Base-by-base conservation (phyloP, 2,329 filamentous ascomycete species). In the Cytospora piceae region DNA sequence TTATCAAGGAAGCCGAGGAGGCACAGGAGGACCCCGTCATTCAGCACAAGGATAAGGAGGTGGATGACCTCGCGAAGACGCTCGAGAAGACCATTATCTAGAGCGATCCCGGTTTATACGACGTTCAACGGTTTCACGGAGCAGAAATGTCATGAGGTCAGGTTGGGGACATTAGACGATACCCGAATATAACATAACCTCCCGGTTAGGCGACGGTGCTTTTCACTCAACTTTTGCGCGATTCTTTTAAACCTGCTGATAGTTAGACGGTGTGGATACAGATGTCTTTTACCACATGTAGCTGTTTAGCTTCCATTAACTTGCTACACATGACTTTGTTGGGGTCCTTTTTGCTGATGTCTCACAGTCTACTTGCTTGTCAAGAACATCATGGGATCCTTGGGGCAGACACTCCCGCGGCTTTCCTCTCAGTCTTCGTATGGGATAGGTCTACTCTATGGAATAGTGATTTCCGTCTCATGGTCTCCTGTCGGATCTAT, bases 31-130 rank as follows among this genome's bases (percentile, higher is more conserved):
- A 93, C 77, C 90, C 91, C 51, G 87, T 89, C n/a, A 83, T 87
- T 20, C 85, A 90, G 76, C 78, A 86, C 70, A 85, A 92, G 77
- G 88, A 94, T 74, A 86, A 88, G 76, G 90, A 91, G 37, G 91
- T 98, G 49, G 93, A 97, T 72, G 88, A 88, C 55, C 80, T 98
- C 73, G 90, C 93, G 20, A 86, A 90, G 75, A 83, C 87, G 73
- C 79, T 98, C 71, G 87, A 85, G 68, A 94, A 94, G 85, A 91
- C 92, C 29, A 76, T 71, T 57, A 83, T 87, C 69, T 87, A 63
- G 65, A 70, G 59, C 29, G 55, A 51, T 52, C 42, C 49, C 6
- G 27, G 39, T 60, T 7, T 31, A 46, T 37, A 58, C 53, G 54
- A 53, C 56, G 46, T 32, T 58, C 31, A 53, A 56, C 37, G 51